Conservation (phyloP, 1,284 basidiomycete genomes). For the Neotropicomus parvogracilis region DNA sequence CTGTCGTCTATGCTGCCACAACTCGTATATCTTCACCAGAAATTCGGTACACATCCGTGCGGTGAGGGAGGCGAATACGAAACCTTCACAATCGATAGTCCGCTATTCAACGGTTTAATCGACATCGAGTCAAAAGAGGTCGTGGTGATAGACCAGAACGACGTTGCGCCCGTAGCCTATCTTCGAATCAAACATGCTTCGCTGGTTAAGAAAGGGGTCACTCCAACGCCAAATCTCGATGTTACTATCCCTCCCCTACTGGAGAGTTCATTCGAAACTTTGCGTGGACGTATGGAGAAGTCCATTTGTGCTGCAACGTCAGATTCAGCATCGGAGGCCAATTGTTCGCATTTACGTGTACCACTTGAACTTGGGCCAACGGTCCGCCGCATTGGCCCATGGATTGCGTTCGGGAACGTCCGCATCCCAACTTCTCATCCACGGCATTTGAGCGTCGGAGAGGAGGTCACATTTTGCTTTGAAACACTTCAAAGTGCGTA, state of each 20-base stretch:
- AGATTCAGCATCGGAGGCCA: not conserved
- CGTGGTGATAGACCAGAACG: slow-evolving; percentile 71
- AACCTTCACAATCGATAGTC: slow-evolving; percentile 87
- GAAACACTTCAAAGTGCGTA: slow-evolving; percentile 49
- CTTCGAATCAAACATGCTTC: slow-evolving; percentile 69
- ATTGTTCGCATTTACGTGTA: not conserved
- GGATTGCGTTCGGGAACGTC: slow-evolving; percentile 60
- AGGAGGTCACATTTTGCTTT: slow-evolving; percentile 66
- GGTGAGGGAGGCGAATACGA: slow-evolving; percentile 99
- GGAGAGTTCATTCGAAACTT: slow-evolving; percentile 38
- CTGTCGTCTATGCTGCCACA: slow-evolving; percentile 75
- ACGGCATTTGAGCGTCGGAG: slow-evolving; percentile 50
- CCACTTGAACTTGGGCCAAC: slow-evolving; percentile 16
- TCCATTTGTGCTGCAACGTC: slow-evolving; percentile 4
- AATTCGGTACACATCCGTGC: slow-evolving; percentile 91
- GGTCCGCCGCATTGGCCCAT: slow-evolving; percentile 37
- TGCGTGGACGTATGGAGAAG: slow-evolving; percentile 14
- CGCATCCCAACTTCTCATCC: slow-evolving; percentile 29
- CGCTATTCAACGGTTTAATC: slow-evolving; percentile 82
- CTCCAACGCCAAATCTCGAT: slow-evolving; percentile 3
- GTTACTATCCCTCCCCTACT: slow-evolving; percentile 50
- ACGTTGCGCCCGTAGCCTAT: slow-evolving; percentile 85
- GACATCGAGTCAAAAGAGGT: slow-evolving; percentile 66
- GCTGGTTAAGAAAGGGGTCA: slow-evolving; percentile 18
- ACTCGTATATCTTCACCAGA: slow-evolving; percentile 71